These are phyloP conservation scores for Diaporthe citrichinensis DNA, from an alignment of 2,329 filamentous ascomycete species.

Conservation along the genomic window DNA sequence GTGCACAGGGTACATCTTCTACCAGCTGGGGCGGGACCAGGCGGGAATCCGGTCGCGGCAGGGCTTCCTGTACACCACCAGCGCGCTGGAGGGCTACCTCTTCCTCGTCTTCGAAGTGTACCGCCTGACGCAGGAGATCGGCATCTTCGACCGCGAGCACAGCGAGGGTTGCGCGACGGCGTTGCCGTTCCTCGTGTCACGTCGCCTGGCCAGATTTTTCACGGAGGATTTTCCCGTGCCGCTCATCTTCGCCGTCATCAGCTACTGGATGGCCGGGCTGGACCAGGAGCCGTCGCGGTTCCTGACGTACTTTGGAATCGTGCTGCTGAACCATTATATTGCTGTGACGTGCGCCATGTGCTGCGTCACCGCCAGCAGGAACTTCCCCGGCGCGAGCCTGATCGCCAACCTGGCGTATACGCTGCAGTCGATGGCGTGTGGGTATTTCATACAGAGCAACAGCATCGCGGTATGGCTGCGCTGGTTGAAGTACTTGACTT, in stretches of 20 bases:
- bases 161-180: constrained; percentile 80
- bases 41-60: constrained; percentile 81
- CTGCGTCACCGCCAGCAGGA: constrained; percentile 74
- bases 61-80: constrained; percentile 79
- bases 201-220: constrained; percentile 76
- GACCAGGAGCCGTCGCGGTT: constrained; percentile 74
- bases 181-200: constrained; percentile 77
- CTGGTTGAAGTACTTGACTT: constrained; percentile 80
- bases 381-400: constrained; percentile 79
- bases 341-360: constrained; percentile 79
- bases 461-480: constrained; percentile 83
- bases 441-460: constrained; percentile 81
- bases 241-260: constrained; percentile 77
- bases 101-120: constrained; percentile 84
- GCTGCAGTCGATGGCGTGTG: constrained; percentile 80
- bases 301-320: constrained; percentile 79
- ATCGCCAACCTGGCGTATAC: constrained; percentile 82
- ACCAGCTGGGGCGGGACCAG: constrained; percentile 73
- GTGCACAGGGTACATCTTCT: constrained; percentile 81
- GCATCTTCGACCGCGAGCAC: constrained; percentile 81
- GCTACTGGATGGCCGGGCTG: constrained; percentile 85
- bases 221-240: constrained; percentile 83
- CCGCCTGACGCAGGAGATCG: constrained; percentile 80
- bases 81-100: constrained; percentile 81
- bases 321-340: constrained; percentile 80